Evolutionary conservation across 805 yeast species (phyloP).

Genomic region (Myxozyma mucilagina): DNA sequence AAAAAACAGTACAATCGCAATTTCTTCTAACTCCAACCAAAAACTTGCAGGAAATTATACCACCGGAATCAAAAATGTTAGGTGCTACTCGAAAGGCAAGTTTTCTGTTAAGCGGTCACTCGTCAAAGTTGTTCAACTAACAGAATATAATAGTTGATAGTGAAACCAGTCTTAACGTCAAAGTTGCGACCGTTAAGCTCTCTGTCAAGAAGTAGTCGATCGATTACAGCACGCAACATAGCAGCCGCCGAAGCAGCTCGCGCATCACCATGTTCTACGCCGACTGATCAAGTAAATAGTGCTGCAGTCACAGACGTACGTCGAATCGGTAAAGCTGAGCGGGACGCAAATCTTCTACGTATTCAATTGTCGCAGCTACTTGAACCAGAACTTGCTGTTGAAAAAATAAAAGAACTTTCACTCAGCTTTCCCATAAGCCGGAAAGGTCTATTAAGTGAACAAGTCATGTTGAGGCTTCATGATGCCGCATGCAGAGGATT

Average conservation of each 20-base stretch:
- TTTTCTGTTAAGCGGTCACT: not conserved
- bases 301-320: not conserved
- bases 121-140: not conserved
- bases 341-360: not conserved
- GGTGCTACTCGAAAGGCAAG: constrained; percentile 1
- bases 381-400: constrained; percentile 12
- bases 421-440: constrained; percentile 1
- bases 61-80: not conserved
- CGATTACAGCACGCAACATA: constrained; percentile 8
- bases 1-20: not conserved
- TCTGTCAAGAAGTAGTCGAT: not conserved
- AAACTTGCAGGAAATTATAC: not conserved
- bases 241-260: constrained; percentile 4
- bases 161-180: not conserved
- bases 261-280: not conserved
- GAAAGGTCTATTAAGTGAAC: not conserved
- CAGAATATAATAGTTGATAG: not conserved
- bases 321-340: not conserved
- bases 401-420: not conserved
- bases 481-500: constrained; percentile 12
- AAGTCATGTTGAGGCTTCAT: not conserved
- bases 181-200: not conserved
- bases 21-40: not conserved
- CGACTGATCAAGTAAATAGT: not conserved
- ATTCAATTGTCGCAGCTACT: not conserved